Conservation (phyloP, 768 basidiomycete species). For the Daedalea quercina region DNA sequence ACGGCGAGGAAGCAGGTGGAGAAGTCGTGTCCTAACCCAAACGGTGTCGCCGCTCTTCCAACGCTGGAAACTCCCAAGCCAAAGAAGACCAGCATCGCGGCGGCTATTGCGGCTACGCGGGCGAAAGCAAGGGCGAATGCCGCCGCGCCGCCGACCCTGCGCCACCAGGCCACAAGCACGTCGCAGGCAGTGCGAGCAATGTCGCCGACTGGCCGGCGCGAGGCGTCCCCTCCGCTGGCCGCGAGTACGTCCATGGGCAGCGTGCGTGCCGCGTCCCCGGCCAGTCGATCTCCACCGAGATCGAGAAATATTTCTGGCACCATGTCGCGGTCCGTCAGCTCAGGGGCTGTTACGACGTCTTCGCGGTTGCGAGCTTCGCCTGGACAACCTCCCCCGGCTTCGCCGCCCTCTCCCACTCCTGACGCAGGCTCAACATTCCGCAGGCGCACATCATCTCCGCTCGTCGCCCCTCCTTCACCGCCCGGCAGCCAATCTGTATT, state of each 20-base stretch:
- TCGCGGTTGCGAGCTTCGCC: constrained; percentile 7
- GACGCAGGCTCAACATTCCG: constrained; percentile 13
- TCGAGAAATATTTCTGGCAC: constrained; percentile 16
- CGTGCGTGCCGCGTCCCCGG: constrained; percentile 17
- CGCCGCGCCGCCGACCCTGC: constrained; percentile 69
- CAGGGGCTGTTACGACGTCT: constrained; percentile 12
- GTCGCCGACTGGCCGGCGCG: constrained; percentile 33
- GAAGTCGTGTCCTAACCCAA: constrained; percentile 69
- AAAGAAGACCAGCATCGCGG: constrained; percentile 81
- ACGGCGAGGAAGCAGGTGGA: constrained; percentile 77
- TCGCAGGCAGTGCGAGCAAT: constrained; percentile 45
- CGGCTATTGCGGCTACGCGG: constrained; percentile 84
- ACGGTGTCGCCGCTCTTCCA: constrained; percentile 27
- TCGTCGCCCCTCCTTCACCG: constrained; percentile 10
- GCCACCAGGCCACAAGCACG: constrained; percentile 77
- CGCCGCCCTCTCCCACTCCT: constrained; percentile 21
- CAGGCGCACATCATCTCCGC: constrained; percentile 19
- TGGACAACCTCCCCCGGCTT: constrained; percentile 10
- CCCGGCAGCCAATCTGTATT: constrained; percentile 21
- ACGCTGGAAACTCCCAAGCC: constrained; percentile 43
- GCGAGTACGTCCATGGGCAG: constrained; percentile 19
- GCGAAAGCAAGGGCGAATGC: constrained; percentile 84
- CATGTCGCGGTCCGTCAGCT: constrained; percentile 17
- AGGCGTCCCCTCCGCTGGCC: constrained; percentile 31
- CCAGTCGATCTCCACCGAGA: constrained; percentile 13